A percentile compares a stretch with the other conserved stretches of the same genome.
These are phyloP conservation scores for Prinsepia uniflora DNA, from an alignment of 306 rosid species.

Conservation along the genomic window DNA sequence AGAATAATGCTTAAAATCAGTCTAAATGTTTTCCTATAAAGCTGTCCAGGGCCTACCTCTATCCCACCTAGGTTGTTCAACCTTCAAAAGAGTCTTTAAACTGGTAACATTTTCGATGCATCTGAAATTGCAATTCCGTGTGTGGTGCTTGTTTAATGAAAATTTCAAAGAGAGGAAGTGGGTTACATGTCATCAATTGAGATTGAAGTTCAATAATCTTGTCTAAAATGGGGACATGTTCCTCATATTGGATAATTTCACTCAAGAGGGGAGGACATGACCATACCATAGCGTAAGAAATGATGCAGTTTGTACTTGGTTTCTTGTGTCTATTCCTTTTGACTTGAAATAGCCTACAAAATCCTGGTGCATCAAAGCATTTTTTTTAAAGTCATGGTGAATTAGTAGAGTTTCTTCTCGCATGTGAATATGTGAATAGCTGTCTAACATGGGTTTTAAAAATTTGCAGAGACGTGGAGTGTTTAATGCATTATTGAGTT, in stretches of 20 bases:
- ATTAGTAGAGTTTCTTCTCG: conserved; percentile 30
- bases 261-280: neutral
- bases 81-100: too few relatives aligned
- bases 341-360: neutral
- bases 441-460: conserved; percentile 27
- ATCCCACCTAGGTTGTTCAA: too few relatives aligned
- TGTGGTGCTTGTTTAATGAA: too few relatives aligned
- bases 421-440: conserved; percentile 19
- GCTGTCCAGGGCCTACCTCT: too few relatives aligned
- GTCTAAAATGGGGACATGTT: too few relatives aligned
- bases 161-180: too few relatives aligned
- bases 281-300: neutral
- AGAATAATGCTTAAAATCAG: too few relatives aligned
- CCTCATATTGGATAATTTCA: neutral
- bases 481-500: conserved; percentile 58
- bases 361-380: conserved; percentile 8
- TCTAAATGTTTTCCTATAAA: too few relatives aligned
- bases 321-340: neutral
- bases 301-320: neutral
- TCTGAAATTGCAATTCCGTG: too few relatives aligned
- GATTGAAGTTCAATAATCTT: too few relatives aligned
- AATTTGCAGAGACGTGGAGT: conserved; percentile 61
- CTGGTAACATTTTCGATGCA: too few relatives aligned
- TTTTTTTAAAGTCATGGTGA: neutral
- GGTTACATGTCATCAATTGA: too few relatives aligned